phyloP scores from a whole-genome alignment of 2,329 filamentous ascomycete species.

The Xylariaceae sp. region DNA sequence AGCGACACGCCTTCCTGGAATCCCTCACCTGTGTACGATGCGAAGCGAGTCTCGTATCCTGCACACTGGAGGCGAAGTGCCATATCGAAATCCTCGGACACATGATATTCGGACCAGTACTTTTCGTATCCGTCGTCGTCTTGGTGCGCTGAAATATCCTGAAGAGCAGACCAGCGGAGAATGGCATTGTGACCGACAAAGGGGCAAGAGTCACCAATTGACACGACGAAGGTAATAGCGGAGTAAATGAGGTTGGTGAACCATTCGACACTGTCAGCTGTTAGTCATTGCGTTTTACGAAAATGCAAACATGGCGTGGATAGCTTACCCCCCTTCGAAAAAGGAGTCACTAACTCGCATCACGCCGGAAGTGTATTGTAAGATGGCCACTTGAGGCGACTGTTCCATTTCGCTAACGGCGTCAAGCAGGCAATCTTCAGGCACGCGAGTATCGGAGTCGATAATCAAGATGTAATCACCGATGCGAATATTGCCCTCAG shows the following conservation, averaged over 20 bases:
- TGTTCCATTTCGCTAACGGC: constrained; percentile 80
- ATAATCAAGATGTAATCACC: constrained; percentile 80
- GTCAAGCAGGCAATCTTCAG: constrained; percentile 71
- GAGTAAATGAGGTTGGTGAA: constrained; percentile 73
- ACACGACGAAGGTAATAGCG: constrained; percentile 72
- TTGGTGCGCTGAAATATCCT: constrained; percentile 62
- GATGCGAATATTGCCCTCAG: constrained; percentile 79
- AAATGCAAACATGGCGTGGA: background rate
- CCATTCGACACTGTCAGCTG: constrained; percentile 58
- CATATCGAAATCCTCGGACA: constrained; percentile 81
- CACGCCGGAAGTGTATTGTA: constrained; percentile 73
- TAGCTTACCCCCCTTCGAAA: constrained; percentile 50
- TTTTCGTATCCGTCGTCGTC: constrained; percentile 71
- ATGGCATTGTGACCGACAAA: constrained; percentile 81
- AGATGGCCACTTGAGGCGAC: constrained; percentile 71
- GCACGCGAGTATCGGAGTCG: constrained; percentile 76
- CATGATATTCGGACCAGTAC: constrained; percentile 77
- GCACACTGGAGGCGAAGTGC: constrained; percentile 68
- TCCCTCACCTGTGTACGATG: constrained; percentile 68
- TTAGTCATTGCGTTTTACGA: background rate
- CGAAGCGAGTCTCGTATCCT: constrained; percentile 69
- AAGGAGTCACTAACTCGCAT: constrained; percentile 75
- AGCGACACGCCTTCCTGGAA: constrained; percentile 82
- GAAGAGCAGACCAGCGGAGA: constrained; percentile 70
- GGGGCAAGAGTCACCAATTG: constrained; percentile 71